Evolutionary conservation across 352 stramenopile species (phyloP).

Genomic region (Globisporangium perplexum): DNA sequence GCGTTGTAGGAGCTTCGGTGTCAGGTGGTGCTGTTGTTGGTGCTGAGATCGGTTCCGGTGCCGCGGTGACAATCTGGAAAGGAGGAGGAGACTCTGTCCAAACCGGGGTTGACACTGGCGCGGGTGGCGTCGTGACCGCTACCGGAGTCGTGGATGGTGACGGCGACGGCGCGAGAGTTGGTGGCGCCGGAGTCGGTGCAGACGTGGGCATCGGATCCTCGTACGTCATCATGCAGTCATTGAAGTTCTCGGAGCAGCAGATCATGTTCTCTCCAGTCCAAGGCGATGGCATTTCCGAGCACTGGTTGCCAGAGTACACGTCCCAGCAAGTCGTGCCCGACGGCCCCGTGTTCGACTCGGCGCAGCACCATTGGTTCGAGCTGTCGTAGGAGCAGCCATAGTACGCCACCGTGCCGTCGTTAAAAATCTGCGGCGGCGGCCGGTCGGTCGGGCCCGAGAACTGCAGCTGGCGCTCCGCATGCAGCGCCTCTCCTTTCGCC

Average conservation of each 20-base stretch:
- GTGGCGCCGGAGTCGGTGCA: background rate
- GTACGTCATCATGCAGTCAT: conserved; percentile 33
- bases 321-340: conserved; percentile 33
- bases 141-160: background rate
- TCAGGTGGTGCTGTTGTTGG: background rate
- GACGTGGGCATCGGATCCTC: conserved; percentile 23
- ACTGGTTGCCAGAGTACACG: conserved; percentile 12
- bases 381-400: conserved; percentile 32
- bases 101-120: background rate
- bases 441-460: conserved; percentile 20
- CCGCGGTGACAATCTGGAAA: background rate
- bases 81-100: background rate
- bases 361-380: conserved; percentile 37
- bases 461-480: conserved; percentile 25
- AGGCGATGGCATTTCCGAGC: conserved; percentile 20
- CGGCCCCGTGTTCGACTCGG: conserved; percentile 22
- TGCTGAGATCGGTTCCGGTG: background rate
- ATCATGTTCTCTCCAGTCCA: conserved; percentile 51
- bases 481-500: background rate
- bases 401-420: conserved; percentile 23
- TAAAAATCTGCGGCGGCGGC: conserved; percentile 19
- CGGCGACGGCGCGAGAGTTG: background rate
- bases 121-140: background rate
- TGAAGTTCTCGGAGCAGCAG: conserved; percentile 29
- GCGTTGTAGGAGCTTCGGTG: background rate